phyloP scores from a whole-genome alignment of 345 rosid species.

The Tarenaya hassleriana region DNA sequence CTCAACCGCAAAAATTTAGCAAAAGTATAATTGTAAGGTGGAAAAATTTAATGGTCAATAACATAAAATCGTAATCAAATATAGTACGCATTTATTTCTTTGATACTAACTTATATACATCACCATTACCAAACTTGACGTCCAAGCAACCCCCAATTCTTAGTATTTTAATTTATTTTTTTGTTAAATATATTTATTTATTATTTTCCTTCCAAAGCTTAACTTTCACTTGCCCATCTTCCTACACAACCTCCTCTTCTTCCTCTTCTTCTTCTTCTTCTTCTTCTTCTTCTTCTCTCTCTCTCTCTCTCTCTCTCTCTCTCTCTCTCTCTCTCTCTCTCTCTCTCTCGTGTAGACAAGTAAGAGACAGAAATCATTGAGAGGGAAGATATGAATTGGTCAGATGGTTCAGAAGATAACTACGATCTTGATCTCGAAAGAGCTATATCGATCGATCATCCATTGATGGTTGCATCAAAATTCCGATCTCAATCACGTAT shows the following conservation, averaged over 20 bases:
- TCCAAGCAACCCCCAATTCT: slow-evolving; percentile 53
- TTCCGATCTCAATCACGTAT: slow-evolving; percentile 27
- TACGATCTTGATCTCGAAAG: slow-evolving; percentile 28
- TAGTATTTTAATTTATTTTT: slow-evolving; percentile 11
- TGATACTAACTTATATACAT: slow-evolving; percentile 35
- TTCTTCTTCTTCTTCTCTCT: slow-evolving; percentile 16
- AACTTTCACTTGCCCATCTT: slow-evolving; percentile 23
- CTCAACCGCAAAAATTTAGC: slow-evolving; percentile 2
- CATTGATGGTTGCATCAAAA: slow-evolving; percentile 26
- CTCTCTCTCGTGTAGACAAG: slow-evolving; percentile 9
- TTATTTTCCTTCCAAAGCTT: slow-evolving; percentile 14
- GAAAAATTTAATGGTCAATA: slow-evolving; percentile 10
- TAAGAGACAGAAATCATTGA: slow-evolving; percentile 23
- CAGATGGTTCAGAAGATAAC: slow-evolving; percentile 42
- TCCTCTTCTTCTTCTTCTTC: too few relatives aligned
- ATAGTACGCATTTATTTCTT: slow-evolving; percentile 22
- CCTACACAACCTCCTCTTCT: slow-evolving; percentile 22
- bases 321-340: slow-evolving; percentile 4
- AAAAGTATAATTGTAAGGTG: slow-evolving; percentile 19
- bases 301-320: slow-evolving; percentile 1
- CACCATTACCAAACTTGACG: slow-evolving; percentile 55
- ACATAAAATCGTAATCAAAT: slow-evolving; percentile 26
- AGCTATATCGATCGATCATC: slow-evolving; percentile 24
- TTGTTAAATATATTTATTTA: slow-evolving; percentile 8
- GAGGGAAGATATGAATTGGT: slow-evolving; percentile 54